A percentile compares a stretch with the other conserved stretches of the same genome.
These are phyloP conservation scores for Aspergillus sp. DNA, from an alignment of 2,329 filamentous ascomycete species.

Conservation along the genomic window DNA sequence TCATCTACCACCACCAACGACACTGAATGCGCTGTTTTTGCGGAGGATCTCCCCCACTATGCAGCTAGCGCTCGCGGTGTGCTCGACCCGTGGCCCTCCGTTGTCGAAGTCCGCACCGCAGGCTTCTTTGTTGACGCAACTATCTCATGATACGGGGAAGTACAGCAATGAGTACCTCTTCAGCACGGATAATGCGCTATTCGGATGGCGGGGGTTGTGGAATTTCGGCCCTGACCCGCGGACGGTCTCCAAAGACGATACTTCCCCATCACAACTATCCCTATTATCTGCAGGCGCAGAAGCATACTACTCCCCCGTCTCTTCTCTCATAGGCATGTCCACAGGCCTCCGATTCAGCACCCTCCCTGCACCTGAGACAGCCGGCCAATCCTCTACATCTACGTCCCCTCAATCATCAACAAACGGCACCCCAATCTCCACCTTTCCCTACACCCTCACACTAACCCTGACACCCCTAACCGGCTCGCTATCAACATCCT, in stretches of 20 bases:
- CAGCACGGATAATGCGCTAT: constrained; percentile 82
- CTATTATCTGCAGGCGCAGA: constrained; percentile 88
- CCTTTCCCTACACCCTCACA: constrained; percentile 88
- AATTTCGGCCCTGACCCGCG: constrained; percentile 73
- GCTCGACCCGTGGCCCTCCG: constrained; percentile 33
- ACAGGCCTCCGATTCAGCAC: constrained; percentile 86
- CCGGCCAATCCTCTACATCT: constrained; percentile 15
- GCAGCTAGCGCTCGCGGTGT: constrained; percentile 66
- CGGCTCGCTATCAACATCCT: constrained; percentile 85
- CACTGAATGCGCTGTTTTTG: constrained; percentile 78
- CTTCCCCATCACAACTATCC: constrained; percentile 57
- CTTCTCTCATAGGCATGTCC: constrained; percentile 88
- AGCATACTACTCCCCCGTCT: constrained; percentile 89
- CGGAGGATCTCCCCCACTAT: constrained; percentile 69
- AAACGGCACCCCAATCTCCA: constrained; percentile 44
- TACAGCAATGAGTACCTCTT: constrained; percentile 87
- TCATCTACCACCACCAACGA: constrained; percentile 60
- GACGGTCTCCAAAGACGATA: constrained; percentile 8
- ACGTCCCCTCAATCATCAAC: constrained; percentile 15
- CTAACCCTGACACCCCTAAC: constrained; percentile 90
- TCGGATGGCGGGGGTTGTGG: constrained; percentile 84
- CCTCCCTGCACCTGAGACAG: constrained; percentile 49
- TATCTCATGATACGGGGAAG: constrained; percentile 69
- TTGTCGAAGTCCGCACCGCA: constrained; percentile 40
- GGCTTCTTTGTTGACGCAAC: constrained; percentile 39